Evolutionary conservation across 1,139 yeast species (phyloP), one percentile per base, ranked within the genome.

Genomic region (Taiozyma sp.): DNA sequence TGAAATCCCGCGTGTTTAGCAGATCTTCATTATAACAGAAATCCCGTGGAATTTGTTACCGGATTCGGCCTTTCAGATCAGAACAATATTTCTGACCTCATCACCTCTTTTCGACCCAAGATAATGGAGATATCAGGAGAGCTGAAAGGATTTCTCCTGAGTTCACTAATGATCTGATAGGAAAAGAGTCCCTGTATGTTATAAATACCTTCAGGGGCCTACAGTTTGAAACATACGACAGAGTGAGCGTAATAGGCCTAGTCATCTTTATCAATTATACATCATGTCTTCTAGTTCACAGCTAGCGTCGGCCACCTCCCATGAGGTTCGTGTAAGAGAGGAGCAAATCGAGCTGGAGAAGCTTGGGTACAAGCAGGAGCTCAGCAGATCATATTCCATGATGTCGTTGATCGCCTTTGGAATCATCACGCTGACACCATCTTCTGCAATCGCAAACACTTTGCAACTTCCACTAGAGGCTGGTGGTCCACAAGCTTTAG

Each of bases 341-440:
- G 49, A 47, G 16, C 46, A 45, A 24, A 23, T 47, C 4, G 46
- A 47, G 29, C 47, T 61, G n/a, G 69, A 63, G 46, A 59, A 65
- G 52, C 59, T 70, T 38, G 74, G 74, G 30, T 70, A 70, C 55
- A 69, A 69, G 54, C 72, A 67, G 52, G 74, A 70, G 55, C 61
- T 70, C 43, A 63, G 64, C 45, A 65, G 74, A 49, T 61, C 64
- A 45, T 69, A 67, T 57, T 64, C 70, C n/a, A 61, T 69, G 45
- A 53, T 63, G 54, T 64, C 71, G 14, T 63, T 71, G 53, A 61
- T 69, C 23, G n/a, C 72, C 2, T 69, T 70, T 51, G 68, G 71
- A 19, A 66, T 70, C 44, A 67, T 68, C 39, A 65, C 69, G 38
- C 61, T 70, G 48, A 69, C 72, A 13, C 68, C 72, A 44, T 65